These are phyloP conservation scores for Luvunga scandens DNA, from an alignment of 345 rosid species.

Conservation along the genomic window DNA sequence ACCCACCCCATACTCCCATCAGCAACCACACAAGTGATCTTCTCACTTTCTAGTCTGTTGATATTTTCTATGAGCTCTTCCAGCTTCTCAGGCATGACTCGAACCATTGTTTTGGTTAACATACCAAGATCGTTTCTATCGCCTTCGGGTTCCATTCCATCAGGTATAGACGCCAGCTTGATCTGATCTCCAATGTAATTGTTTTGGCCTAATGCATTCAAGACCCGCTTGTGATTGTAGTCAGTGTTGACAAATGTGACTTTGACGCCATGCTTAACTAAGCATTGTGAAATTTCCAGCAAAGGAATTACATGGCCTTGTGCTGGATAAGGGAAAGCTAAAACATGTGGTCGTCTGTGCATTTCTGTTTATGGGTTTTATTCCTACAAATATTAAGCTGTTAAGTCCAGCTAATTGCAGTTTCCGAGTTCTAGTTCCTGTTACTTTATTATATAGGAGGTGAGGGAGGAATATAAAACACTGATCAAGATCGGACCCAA, in stretches of 20 bases:
- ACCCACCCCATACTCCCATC: conserved; percentile 17
- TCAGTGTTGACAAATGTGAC: conserved; percentile 3
- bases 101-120: not conserved
- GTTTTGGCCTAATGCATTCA: not conserved
- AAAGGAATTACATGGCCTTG: conserved; percentile 7
- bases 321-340: not conserved
- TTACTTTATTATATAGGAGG: not conserved
- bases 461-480: not conserved
- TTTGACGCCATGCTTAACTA: not conserved
- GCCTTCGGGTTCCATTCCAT: not conserved
- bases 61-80: conserved; percentile 2
- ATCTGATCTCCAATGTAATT: not conserved
- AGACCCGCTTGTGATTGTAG: not conserved
- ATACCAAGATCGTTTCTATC: not conserved
- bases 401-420: not conserved
- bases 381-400: not conserved
- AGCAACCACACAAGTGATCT: conserved; percentile 4
- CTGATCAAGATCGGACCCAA: not conserved
- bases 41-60: not conserved
- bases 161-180: not conserved
- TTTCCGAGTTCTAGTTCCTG: not conserved
- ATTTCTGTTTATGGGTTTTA: not conserved
- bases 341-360: not conserved
- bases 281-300: not conserved
- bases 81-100: not conserved